A percentile compares a stretch with the other conserved stretches of the same genome.
These are phyloP conservation scores for Pestalotiopsis sp. DNA, from an alignment of 2,329 filamentous ascomycete species.

Conservation along the genomic window DNA sequence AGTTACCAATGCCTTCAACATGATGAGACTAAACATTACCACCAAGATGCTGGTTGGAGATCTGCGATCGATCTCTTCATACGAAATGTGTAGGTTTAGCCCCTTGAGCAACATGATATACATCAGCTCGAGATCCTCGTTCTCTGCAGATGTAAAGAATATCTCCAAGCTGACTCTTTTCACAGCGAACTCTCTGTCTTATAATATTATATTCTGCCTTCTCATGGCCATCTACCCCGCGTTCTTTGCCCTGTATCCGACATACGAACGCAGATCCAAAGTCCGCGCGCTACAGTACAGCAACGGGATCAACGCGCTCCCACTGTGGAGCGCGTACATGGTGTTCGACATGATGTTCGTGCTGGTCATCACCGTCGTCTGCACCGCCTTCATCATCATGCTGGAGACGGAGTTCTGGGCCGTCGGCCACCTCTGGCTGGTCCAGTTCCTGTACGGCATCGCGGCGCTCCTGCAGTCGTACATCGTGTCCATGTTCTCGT, in stretches of 20 bases:
- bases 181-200: constrained; percentile 21
- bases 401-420: constrained; percentile 55
- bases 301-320: constrained; percentile 65
- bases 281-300: constrained; percentile 70
- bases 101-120: background rate
- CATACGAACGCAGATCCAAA: constrained; percentile 61
- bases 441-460: constrained; percentile 66
- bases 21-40: constrained; percentile 19
- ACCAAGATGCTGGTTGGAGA: constrained; percentile 11
- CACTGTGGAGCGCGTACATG: constrained; percentile 67
- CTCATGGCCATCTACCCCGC: constrained; percentile 62
- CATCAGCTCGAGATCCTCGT: background rate
- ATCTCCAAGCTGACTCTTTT: background rate
- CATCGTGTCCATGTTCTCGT: constrained; percentile 62
- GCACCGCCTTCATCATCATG: constrained; percentile 58
- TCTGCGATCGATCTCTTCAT: background rate
- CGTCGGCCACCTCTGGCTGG: constrained; percentile 63
- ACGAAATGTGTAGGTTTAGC: background rate
- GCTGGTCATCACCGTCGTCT: constrained; percentile 38
- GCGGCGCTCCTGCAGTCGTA: constrained; percentile 63
- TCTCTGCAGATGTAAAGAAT: background rate
- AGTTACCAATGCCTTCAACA: constrained; percentile 24
- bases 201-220: constrained; percentile 30
- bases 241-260: constrained; percentile 69
- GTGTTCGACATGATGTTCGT: constrained; percentile 66